phyloP scores from a whole-genome alignment of 371 early-diverging fungal species.

The Mortierella polycephala region DNA sequence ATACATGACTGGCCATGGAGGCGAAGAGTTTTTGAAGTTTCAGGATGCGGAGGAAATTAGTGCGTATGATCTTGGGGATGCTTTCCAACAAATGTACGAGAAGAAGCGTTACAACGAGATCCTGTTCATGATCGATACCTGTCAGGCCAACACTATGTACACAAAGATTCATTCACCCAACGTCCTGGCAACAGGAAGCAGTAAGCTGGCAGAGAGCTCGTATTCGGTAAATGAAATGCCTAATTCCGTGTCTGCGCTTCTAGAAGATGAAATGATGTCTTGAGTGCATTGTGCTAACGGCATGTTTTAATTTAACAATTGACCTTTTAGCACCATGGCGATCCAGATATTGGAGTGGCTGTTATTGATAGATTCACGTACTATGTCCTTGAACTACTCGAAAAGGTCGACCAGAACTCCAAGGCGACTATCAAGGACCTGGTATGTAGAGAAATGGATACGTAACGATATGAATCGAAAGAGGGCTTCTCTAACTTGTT shows the following conservation, averaged over 20 bases:
- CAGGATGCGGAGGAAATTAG: constrained; percentile 97
- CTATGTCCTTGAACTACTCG: constrained; percentile 90
- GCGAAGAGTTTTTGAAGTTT: constrained; percentile 97
- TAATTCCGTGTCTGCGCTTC: not conserved
- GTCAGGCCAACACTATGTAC: constrained; percentile 97
- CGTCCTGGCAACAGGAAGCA: constrained; percentile 91
- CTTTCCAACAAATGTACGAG: constrained; percentile 96
- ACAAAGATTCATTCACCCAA: constrained; percentile 91
- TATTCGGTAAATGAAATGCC: constrained; percentile 76
- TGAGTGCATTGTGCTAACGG: not conserved
- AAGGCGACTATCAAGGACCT: constrained; percentile 78
- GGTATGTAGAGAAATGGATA: constrained; percentile 54
- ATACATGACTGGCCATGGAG: constrained; percentile 98
- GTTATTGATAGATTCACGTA: constrained; percentile 98
- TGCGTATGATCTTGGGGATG: constrained; percentile 92
- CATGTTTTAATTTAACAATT: not conserved
- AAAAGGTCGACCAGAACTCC: constrained; percentile 83
- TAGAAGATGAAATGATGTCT: not conserved
- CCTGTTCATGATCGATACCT: constrained; percentile 96
- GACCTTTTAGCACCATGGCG: constrained; percentile 82
- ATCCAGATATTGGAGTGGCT: constrained; percentile 92
- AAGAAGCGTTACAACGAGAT: constrained; percentile 95
- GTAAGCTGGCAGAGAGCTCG: constrained; percentile 87
- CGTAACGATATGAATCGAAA: not conserved
- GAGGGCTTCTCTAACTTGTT: not conserved